Conservation (phyloP, 768 basidiomycete species). For the Scleroderma citrinum region DNA sequence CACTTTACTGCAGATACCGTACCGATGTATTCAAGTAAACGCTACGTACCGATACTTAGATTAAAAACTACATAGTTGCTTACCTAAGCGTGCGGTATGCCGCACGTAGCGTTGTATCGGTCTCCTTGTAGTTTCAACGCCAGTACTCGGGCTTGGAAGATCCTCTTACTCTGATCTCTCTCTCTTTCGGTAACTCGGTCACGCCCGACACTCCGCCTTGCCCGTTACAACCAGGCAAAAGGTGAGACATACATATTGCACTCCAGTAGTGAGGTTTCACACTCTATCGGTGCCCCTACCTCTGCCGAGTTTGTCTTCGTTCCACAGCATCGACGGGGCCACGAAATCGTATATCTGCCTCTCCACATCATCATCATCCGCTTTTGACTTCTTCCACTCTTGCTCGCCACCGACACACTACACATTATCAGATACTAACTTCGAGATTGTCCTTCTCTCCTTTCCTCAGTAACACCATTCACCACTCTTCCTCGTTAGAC, state of each 20-base stretch:
- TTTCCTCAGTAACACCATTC: conserved; percentile 65
- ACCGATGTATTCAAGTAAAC: too few relatives aligned
- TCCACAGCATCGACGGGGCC: conserved; percentile 12
- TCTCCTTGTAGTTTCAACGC: too few relatives aligned
- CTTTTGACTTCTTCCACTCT: conserved; percentile 28
- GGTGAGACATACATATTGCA: conserved; percentile 45
- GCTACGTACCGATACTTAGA: too few relatives aligned
- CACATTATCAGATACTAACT: conserved; percentile 33
- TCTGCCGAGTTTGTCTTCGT: conserved; percentile 27
- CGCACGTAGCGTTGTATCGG: too few relatives aligned
- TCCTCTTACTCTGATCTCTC: too few relatives aligned
- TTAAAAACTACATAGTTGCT: too few relatives aligned
- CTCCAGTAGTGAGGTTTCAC: conserved; percentile 40
- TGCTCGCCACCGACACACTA: conserved; percentile 30
- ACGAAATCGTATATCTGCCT: conserved; percentile 26
- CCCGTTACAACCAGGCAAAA: conserved; percentile 48
- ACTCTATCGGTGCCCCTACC: conserved; percentile 42
- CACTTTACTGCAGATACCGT: too few relatives aligned
- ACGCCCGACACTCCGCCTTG: too few relatives aligned
- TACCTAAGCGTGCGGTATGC: too few relatives aligned
- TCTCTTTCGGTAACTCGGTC: too few relatives aligned
- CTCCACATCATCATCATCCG: conserved; percentile 29
- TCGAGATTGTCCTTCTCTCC: conserved; percentile 62
- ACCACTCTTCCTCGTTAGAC: conserved; percentile 79
- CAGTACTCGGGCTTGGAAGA: too few relatives aligned